A percentile compares a stretch with the other conserved stretches of the same genome.
These are phyloP conservation scores for Hermanozyma aechmeae DNA, from an alignment of 805 yeast species.

Conservation along the genomic window DNA sequence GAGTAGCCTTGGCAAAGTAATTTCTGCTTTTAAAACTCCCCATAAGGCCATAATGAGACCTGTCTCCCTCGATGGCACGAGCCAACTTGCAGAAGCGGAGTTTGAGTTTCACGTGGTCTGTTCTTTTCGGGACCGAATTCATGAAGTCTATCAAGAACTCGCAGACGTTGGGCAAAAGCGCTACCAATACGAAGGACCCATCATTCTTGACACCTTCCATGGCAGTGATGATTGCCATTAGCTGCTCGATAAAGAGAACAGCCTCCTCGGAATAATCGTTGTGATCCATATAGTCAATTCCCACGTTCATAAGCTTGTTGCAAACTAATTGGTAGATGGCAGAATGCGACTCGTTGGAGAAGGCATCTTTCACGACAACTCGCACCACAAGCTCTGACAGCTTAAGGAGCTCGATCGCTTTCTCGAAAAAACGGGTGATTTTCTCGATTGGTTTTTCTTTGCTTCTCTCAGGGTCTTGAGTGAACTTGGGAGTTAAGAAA, in stretches of 20 bases:
- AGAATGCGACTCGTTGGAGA: constrained; percentile 59
- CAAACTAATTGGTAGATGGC: constrained; percentile 42
- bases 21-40: constrained; percentile 44
- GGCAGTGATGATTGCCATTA: constrained; percentile 35
- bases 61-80: constrained; percentile 23
- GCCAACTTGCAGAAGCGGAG: constrained; percentile 34
- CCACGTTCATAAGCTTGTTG: constrained; percentile 29
- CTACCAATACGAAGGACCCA: constrained; percentile 25
- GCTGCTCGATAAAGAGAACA: constrained; percentile 38
- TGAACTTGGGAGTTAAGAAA: no score
- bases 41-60: constrained; percentile 20
- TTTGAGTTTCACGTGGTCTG: constrained; percentile 27
- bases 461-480: constrained; percentile 17
- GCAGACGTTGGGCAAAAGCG: constrained; percentile 22
- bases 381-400: constrained; percentile 46
- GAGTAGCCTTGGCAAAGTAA: constrained; percentile 33
- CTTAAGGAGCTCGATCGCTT: constrained; percentile 40
- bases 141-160: constrained; percentile 18
- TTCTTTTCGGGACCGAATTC: constrained; percentile 15
- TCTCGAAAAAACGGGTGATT: constrained; percentile 40
- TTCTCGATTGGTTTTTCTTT: constrained; percentile 13
- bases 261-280: constrained; percentile 17
- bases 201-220: constrained; percentile 25
- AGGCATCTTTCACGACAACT: constrained; percentile 64
- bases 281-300: constrained; percentile 23